Conservation (phyloP, 108 stramenopile species). For the Nitzschia sp. region DNA sequence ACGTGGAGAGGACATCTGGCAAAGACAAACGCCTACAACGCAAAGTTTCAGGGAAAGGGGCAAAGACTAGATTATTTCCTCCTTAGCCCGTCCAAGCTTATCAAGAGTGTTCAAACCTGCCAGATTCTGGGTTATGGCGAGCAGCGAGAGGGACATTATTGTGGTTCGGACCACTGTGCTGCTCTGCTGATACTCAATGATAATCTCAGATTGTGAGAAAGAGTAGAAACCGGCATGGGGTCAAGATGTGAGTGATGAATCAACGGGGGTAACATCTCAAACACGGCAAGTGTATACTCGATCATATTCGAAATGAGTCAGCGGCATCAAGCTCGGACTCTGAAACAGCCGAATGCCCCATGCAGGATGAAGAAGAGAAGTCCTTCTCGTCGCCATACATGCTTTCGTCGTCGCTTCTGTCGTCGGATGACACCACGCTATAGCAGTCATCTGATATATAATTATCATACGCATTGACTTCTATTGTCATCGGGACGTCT, state of each 20-base stretch:
- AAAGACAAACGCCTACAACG: neutral
- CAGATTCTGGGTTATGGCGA: constrained; percentile 44
- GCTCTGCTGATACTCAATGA: neutral
- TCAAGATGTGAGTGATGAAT: neutral
- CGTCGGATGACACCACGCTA: too few relatives aligned
- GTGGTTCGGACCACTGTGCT: constrained; percentile 50
- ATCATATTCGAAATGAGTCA: too few relatives aligned
- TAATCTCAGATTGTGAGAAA: neutral
- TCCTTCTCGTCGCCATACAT: too few relatives aligned
- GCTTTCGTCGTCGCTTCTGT: too few relatives aligned
- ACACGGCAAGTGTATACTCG: too few relatives aligned
- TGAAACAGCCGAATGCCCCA: too few relatives aligned
- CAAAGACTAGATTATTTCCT: constrained; percentile 50
- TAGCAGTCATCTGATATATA: too few relatives aligned
- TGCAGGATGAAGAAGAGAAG: too few relatives aligned
- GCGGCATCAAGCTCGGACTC: too few relatives aligned
- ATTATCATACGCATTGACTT: neutral
- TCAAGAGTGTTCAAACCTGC: constrained; percentile 20
- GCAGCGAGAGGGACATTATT: constrained; percentile 32
- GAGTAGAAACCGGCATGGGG: neutral
- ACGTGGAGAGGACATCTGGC: constrained; percentile 45
- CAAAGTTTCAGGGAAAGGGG: constrained; percentile 42
- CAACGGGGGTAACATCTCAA: neutral
- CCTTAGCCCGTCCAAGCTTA: constrained; percentile 9
- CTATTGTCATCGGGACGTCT: neutral